phyloP scores from a whole-genome alignment of 225 moss, liverwort and hornwort genomes.

The Physcomitrellopsis africana region DNA sequence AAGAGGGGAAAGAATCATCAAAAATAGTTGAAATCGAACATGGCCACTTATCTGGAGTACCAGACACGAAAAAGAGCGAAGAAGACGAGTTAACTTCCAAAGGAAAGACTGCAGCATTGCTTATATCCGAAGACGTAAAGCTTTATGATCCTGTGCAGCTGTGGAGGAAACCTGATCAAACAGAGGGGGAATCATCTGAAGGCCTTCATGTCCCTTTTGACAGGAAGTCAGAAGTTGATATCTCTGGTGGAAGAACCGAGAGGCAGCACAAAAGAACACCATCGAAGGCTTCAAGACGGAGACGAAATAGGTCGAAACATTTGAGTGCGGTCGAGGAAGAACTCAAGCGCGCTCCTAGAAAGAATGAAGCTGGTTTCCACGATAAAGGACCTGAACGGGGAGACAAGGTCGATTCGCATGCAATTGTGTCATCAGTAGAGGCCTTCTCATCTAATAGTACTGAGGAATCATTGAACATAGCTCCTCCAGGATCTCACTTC shows the following conservation, averaged over 20 bases:
- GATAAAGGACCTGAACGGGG: not conserved
- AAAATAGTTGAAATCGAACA: not conserved
- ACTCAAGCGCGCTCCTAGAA: constrained; percentile 3
- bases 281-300: constrained; percentile 5
- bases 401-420: constrained; percentile 12
- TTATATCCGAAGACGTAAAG: constrained; percentile 31
- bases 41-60: constrained; percentile 3
- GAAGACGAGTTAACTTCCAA: constrained; percentile 14
- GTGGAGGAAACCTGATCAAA: constrained; percentile 23
- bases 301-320: constrained; percentile 19
- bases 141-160: constrained; percentile 22
- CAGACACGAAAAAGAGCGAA: constrained; percentile 11
- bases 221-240: constrained; percentile 10
- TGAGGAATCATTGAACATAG: constrained; percentile 9
- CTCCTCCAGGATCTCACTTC: constrained; percentile 12
- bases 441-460: too few species aligned
- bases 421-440: constrained; percentile 12
- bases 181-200: constrained; percentile 21
- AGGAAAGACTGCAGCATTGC: constrained; percentile 20
- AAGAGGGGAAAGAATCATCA: constrained; percentile 16
- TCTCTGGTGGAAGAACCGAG: constrained; percentile 2
- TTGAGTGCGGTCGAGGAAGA: constrained; percentile 7
- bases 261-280: constrained; percentile 13
- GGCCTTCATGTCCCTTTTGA: not conserved
- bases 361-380: not conserved